These are phyloP conservation scores for Tricholoma sp. DNA, from an alignment of 768 basidiomycete genomes.

Conservation along the genomic window DNA sequence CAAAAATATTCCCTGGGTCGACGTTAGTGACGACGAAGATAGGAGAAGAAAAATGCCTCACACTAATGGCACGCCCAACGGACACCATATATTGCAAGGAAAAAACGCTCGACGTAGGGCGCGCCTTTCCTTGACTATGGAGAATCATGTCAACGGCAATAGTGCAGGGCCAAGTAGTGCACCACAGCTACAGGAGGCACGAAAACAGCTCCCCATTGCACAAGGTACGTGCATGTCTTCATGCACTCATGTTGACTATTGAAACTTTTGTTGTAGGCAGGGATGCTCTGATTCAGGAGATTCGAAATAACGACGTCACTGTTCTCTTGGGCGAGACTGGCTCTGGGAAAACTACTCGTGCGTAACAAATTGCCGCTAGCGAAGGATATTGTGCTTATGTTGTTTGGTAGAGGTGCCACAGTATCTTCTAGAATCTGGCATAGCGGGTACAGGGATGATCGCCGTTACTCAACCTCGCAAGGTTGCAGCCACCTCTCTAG, in stretches of 20 bases:
- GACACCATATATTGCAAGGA: slow-evolving; percentile 17
- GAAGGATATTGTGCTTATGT: background rate
- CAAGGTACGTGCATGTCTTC: slow-evolving; percentile 43
- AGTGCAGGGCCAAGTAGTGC: slow-evolving; percentile 19
- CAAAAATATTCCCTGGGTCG: slow-evolving; percentile 32
- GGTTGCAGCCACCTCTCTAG: slow-evolving; percentile 95
- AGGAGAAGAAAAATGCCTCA: slow-evolving; percentile 19
- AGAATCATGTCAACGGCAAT: slow-evolving; percentile 6
- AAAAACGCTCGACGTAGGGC: slow-evolving; percentile 22
- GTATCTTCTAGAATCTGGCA: slow-evolving; percentile 81
- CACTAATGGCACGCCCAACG: slow-evolving; percentile 24
- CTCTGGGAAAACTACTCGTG: slow-evolving; percentile 97
- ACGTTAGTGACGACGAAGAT: slow-evolving; percentile 36
- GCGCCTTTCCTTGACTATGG: slow-evolving; percentile 14
- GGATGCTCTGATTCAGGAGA: slow-evolving; percentile 69
- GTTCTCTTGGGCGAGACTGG: slow-evolving; percentile 96
- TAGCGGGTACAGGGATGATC: slow-evolving; percentile 69
- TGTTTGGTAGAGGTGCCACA: slow-evolving; percentile 82
- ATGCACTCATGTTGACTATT: background rate
- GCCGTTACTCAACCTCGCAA: slow-evolving; percentile 93
- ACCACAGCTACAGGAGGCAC: slow-evolving; percentile 55
- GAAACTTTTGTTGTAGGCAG: slow-evolving; percentile 42
- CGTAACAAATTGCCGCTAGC: slow-evolving; percentile 20
- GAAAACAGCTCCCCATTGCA: slow-evolving; percentile 72
- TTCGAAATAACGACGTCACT: slow-evolving; percentile 74